These are phyloP conservation scores for Ogataea minuta DNA, from an alignment of 805 yeast genomes.

Conservation along the genomic window DNA sequence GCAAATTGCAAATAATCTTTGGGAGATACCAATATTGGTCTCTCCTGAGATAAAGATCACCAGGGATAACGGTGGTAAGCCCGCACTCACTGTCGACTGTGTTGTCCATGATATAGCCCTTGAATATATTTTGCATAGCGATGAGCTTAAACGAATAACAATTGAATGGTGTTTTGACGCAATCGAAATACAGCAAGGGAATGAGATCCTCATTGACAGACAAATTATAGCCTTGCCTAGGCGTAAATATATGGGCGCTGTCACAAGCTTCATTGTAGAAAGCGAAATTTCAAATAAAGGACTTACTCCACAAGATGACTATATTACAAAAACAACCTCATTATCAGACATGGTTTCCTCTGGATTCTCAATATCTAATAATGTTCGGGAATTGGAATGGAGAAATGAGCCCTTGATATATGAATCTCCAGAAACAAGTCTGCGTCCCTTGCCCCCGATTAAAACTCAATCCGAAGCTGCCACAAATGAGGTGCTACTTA, in stretches of 20 bases:
- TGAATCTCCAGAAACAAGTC: no score
- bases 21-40: slow-evolving; percentile 84
- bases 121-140: slow-evolving; percentile 57
- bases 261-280: no score
- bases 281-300: neutral
- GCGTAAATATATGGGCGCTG: slow-evolving; percentile 62
- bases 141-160: slow-evolving; percentile 60
- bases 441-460: no score
- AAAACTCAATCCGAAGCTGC: no score
- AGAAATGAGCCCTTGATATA: no score
- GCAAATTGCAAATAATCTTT: slow-evolving; percentile 62
- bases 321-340: no score
- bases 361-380: no score
- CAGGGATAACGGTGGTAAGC: slow-evolving; percentile 66
- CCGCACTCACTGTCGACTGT: slow-evolving; percentile 73
- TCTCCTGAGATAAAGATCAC: slow-evolving; percentile 51
- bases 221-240: slow-evolving; percentile 64
- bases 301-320: neutral
- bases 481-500: no score
- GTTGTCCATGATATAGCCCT: slow-evolving; percentile 64
- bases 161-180: slow-evolving; percentile 85
- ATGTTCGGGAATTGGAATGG: no score
- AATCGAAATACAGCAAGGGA: slow-evolving; percentile 45
- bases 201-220: slow-evolving; percentile 52
- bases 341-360: no score